Evolutionary conservation across 202 grass and related monocot species (phyloP), one percentile per base, ranked within the genome.

Genomic region (Cymbopogon flexuosus): DNA sequence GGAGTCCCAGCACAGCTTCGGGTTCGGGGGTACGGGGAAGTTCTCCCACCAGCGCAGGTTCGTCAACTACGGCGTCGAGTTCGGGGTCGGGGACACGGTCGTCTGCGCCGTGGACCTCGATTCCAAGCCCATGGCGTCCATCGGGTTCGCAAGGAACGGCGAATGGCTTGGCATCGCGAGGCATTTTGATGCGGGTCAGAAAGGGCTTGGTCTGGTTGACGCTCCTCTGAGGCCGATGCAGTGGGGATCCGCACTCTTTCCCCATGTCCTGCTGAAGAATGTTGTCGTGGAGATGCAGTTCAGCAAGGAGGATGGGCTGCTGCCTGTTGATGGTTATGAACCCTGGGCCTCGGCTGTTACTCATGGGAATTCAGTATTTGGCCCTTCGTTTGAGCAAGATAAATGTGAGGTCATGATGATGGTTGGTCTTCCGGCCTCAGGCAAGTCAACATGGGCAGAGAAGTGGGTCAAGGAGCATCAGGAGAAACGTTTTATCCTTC

Each of bases 261-360:
- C 91, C 2, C 91, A 90, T 67, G 72, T 93, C 4, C 67, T 90
- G 54, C 84, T 93, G 67, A 93, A 93, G 77, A 93, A 93, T 76
- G 88, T 90, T 18, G 67, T 71, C 1, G 83, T 88, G 8, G 76
- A 93, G 83, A 54, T 93, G 79, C 91, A 84, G 45, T 90, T 93
- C 49, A 81, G 83, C 62, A 70, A 36, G 57, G 91, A 86, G 80
- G 85, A 93, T 33, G 91, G 88, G 21, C 46, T 93, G 72, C 24
- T 75, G 68, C 85, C 72, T 0, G 85, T 88, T 22, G 83, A 86
- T 54, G 91, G 91, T 18, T 93, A 88, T 49, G 84, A 86, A 30
- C 88, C 85, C 6, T 90, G 88, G 88, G 29, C 39, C 60, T 88
- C 76, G 5, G 67, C 91, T 65, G 34, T 27, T 31, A 54, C 33